These are phyloP conservation scores for Thielaviopsis euricoi DNA, from an alignment of 2,329 filamentous ascomycete species.

Conservation along the genomic window DNA sequence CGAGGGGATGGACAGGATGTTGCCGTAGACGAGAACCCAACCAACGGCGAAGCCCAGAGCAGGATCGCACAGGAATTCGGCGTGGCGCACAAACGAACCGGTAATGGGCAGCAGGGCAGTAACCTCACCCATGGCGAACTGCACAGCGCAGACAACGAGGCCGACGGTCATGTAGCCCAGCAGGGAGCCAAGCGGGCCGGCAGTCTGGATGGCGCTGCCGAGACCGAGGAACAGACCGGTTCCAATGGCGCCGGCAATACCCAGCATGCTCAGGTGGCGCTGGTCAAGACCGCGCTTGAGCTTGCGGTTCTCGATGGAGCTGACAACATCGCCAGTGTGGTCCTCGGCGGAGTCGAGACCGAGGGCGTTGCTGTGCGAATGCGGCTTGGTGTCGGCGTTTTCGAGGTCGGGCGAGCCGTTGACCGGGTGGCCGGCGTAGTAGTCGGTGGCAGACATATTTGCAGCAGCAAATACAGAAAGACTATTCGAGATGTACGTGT, in stretches of 20 bases:
- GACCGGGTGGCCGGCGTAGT: not conserved
- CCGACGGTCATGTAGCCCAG: slow-evolving; percentile 40
- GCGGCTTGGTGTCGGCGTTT: not conserved
- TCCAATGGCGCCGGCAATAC: slow-evolving; percentile 44
- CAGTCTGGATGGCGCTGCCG: slow-evolving; percentile 34
- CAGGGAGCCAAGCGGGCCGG: slow-evolving; percentile 30
- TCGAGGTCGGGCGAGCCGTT: slow-evolving; percentile 2
- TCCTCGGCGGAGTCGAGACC: slow-evolving; percentile 6
- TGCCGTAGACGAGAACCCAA: slow-evolving; percentile 39
- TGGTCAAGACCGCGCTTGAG: slow-evolving; percentile 29
- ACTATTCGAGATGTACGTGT: not conserved
- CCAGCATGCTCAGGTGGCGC: slow-evolving; percentile 44
- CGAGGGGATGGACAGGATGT: slow-evolving; percentile 35
- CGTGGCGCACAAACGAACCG: slow-evolving; percentile 44
- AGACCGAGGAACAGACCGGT: slow-evolving; percentile 45
- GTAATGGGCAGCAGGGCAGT: slow-evolving; percentile 45
- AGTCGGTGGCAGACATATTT: not conserved
- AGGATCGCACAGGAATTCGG: slow-evolving; percentile 43
- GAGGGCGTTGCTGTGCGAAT: not conserved
- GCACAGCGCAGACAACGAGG: slow-evolving; percentile 38
- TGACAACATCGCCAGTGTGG: slow-evolving; percentile 28
- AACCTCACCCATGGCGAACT: slow-evolving; percentile 42
- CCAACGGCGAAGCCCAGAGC: slow-evolving; percentile 39
- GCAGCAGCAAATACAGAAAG: not conserved
- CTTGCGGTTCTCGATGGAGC: slow-evolving; percentile 30